Percentiles rank a stretch among this genome's conserved stretches.
Conservation (phyloP, 495 filamentous ascomycete species). For the Podospora anserina region DNA sequence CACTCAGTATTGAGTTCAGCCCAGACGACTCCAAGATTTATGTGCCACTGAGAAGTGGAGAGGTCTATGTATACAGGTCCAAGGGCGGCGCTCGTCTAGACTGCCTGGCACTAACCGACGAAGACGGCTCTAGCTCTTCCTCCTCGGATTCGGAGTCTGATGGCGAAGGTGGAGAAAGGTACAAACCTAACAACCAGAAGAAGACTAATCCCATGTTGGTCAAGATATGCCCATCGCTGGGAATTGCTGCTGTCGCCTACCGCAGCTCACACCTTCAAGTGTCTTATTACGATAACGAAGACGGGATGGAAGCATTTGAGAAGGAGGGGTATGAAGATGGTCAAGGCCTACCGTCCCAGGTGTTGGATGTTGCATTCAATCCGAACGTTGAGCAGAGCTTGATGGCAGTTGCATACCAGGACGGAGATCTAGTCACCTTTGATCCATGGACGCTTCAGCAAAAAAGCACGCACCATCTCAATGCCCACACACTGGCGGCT, state of each 20-base stretch:
- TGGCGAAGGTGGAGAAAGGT: background rate
- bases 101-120: conserved; percentile 13
- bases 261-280: conserved; percentile 21
- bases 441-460: conserved; percentile 23
- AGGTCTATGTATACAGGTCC: conserved; percentile 17
- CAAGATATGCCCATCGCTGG: conserved; percentile 16
- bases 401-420: conserved; percentile 26
- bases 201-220: conserved; percentile 16
- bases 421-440: conserved; percentile 24
- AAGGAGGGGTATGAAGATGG: conserved; percentile 26
- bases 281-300: conserved; percentile 24
- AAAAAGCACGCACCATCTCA: conserved; percentile 17
- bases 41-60: conserved; percentile 17
- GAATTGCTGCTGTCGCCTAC: conserved; percentile 21
- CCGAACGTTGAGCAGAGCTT: conserved; percentile 22
- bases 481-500: conserved; percentile 23
- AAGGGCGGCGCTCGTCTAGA: conserved; percentile 19
- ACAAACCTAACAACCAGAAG: conserved; percentile 1
- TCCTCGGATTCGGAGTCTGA: conserved; percentile 23
- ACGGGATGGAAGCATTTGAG: conserved; percentile 18
- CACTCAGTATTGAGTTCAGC: conserved; percentile 20
- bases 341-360: conserved; percentile 16
- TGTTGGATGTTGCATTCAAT: conserved; percentile 26
- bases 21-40: conserved; percentile 23
- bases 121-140: conserved; percentile 6